Base-by-base conservation (phyloP, 345 rosid species). In the Carallia pectinifolia region DNA sequence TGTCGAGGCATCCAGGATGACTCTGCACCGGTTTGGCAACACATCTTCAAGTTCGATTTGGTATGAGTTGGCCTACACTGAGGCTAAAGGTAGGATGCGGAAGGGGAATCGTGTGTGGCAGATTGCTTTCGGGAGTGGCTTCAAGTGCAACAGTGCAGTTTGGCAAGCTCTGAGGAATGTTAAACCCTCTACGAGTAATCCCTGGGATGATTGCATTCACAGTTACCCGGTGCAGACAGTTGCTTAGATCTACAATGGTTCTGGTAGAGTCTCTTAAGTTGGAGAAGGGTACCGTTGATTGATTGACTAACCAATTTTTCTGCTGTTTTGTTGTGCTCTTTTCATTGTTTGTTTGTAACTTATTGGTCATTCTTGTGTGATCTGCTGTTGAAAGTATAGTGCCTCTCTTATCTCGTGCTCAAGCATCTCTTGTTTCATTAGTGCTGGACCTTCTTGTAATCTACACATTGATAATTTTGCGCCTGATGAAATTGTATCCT, bases 1-100 rank as follows among this genome's bases (percentile, higher is more conserved):
- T 6, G 66, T 71, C 6, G 74, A 71, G 61, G 67, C 74, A 2
- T 62, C 74, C 6, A 62, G 74, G 19, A 71, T 71, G 74, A 62
- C 74, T 17, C 7, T 62, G 53, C 61, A 71, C 38, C 50, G 74
- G 53, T 71, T 62, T 29, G 68, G 68, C n/a, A 71, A 71, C 18
- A 62, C 74, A 1, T 62, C 74, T 6, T 62, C 74, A 8, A 70
- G 74, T 7, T 62, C 67, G 9, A 64, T 70, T 38, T 70, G 74
- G 74, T 70, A 62, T 31, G 67, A 54, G 74, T 30, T 70, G 30
- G 67, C 74, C 6, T 70, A 70, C 29, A 54, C 34, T 9, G 67
- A 70, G 61, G 67, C 74, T 1, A 70, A 70, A 8, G 62, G 54
- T 37, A 61, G 60, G 74, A 62, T 70, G 61, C 23, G 23, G n/a